Evolutionary conservation across 768 basidiomycete species (phyloP), one percentile per base, ranked within the genome.

Genomic region (Infundibulicybe gibba): DNA sequence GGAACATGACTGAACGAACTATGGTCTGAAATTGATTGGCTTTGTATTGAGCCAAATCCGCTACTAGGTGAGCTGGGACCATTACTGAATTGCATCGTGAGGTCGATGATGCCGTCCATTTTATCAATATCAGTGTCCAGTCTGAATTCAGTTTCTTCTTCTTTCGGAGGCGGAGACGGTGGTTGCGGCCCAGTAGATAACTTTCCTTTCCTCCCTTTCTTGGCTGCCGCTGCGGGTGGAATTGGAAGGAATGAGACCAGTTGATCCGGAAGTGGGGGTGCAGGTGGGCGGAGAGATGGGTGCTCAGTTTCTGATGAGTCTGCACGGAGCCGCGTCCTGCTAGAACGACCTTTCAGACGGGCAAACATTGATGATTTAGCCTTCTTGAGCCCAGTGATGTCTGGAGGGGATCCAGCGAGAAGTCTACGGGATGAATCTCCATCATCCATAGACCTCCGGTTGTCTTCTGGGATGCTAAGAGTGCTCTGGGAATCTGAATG

Each of bases 21-120:
- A 49, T 59, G 57, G 46, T 70, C 67, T 5, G 68, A 64, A 14
- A 63, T 31, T 54, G 67, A 61, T 53, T 62, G 44, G 60, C 62
- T 54, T 57, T 62, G 45, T 58, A 56, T 56, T 16, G 60, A 64
- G 48, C 72, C 74, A 55, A 74, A 51, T 43, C 70, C 67, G 59
- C 76, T 72, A 40, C 70, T 66, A 3, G 73, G 71, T 1, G 76
- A 67, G 51, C 65, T 67, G 42, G 66, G 59, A 35, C 66, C 67
- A 30, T 60, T 48, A 25, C 59, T 57, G n/a, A 51, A 30, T 10
- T 50, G 49, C 6, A 44, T 51, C 1, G 45, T 65, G 1, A 69
- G 64, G 61, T 92, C 73, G 51, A 95, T 69, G 58, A 97, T 92
- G 5, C 87, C 94, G 33, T 88, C 85, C 78, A 97, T 92, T 43